Percentiles rank a stretch among this genome's conserved stretches.
These are phyloP conservation scores for Lomentospora prolificans DNA, from an alignment of 2,329 filamentous ascomycete genomes.

Conservation along the genomic window DNA sequence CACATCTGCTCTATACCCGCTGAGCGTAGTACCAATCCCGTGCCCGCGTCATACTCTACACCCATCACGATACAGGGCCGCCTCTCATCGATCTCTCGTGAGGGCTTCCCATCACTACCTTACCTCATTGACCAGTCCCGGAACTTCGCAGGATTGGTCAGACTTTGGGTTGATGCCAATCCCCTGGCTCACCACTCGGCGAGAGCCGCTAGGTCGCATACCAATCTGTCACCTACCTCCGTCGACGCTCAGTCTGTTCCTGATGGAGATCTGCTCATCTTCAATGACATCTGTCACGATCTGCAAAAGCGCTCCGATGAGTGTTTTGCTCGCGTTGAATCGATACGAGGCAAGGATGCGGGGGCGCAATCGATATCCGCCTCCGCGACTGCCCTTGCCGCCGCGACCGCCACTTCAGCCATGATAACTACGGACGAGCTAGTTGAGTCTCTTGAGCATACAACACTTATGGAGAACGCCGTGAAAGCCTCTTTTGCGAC, in stretches of 20 bases:
- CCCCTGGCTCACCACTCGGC: conserved; percentile 14
- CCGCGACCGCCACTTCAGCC: not conserved
- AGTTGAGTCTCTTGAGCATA: not conserved
- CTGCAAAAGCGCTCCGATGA: conserved; percentile 42
- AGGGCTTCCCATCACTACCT: conserved; percentile 87
- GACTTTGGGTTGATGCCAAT: conserved; percentile 61
- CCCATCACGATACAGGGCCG: conserved; percentile 83
- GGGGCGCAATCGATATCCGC: conserved; percentile 21
- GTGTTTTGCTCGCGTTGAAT: conserved; percentile 40
- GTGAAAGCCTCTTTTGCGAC: not conserved
- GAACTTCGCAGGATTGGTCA: conserved; percentile 74
- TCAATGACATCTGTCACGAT: conserved; percentile 39
- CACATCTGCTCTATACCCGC: conserved; percentile 73
- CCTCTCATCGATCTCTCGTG: conserved; percentile 67
- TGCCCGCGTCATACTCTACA: conserved; percentile 78
- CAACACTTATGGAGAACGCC: not conserved
- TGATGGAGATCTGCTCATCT: conserved; percentile 43
- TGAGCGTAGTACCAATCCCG: conserved; percentile 42
- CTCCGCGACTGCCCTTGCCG: conserved; percentile 24
- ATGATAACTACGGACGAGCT: not conserved
- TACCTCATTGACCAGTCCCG: conserved; percentile 86
- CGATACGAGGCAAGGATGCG: conserved; percentile 28
- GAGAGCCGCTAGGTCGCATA: not conserved
- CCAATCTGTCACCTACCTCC: not conserved
- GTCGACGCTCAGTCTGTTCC: conserved; percentile 21